phyloP scores from a whole-genome alignment of 306 rosid species.

The Castanopsis chinensis region DNA sequence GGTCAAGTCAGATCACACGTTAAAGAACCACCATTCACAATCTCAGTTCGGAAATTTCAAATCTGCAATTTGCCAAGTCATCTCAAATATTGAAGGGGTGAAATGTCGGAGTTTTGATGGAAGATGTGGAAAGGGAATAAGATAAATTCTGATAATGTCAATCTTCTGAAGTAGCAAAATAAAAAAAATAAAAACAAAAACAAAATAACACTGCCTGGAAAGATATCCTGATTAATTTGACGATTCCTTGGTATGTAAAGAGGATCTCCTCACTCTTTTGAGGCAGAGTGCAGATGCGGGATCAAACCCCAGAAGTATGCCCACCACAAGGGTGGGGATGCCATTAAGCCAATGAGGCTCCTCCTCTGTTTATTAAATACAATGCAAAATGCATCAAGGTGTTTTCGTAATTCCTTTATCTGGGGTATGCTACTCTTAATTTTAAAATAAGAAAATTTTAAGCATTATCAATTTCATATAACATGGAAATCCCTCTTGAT shows the following conservation, averaged over 20 bases:
- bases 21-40: no score
- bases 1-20: background rate
- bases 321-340: no score
- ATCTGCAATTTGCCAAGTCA: background rate
- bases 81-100: background rate
- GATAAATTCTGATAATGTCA: background rate
- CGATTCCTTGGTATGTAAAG: background rate
- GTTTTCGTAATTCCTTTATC: background rate
- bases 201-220: background rate
- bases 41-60: no score
- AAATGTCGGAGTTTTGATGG: background rate
- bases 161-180: background rate
- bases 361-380: background rate
- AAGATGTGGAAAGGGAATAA: background rate
- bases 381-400: background rate
- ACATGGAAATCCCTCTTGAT: background rate
- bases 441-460: background rate
- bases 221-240: background rate
- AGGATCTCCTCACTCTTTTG: background rate
- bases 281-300: no score
- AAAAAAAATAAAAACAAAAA: background rate
- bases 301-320: no score
- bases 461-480: background rate
- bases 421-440: background rate
- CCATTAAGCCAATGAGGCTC: no score